Percentiles rank a stretch among this genome's conserved stretches.
phyloP scores from a whole-genome alignment of 768 basidiomycete species.

The Boletus insuetus region DNA sequence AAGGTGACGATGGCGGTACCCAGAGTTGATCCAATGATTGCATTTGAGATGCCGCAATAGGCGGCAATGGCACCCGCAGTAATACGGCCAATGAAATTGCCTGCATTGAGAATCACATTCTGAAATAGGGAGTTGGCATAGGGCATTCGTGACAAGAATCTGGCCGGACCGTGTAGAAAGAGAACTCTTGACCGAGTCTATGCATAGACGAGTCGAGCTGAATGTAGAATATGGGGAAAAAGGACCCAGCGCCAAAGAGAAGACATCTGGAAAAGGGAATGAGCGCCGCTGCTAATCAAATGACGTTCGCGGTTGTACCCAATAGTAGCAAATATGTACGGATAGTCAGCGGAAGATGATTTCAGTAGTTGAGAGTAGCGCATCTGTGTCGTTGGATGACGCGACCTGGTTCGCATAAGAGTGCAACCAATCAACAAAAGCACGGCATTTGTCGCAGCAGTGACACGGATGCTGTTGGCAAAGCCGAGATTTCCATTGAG shows the following conservation, averaged over 20 bases:
- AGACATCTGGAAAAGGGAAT: conserved; percentile 9
- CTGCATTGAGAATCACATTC: conserved; percentile 39
- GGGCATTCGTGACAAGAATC: not conserved
- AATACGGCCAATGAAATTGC: conserved; percentile 36
- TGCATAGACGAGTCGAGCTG: conserved; percentile 54
- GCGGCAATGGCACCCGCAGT: conserved; percentile 36
- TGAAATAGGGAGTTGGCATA: conserved; percentile 9
- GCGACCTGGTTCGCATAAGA: conserved; percentile 40
- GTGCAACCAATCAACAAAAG: conserved; percentile 34
- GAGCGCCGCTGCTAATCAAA: not conserved
- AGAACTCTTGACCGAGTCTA: conserved; percentile 41
- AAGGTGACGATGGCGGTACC: conserved; percentile 40
- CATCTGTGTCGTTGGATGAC: conserved; percentile 14
- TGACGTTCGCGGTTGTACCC: conserved; percentile 16
- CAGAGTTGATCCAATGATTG: conserved; percentile 37
- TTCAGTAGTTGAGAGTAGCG: conserved; percentile 19
- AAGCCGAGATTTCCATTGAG: conserved; percentile 31
- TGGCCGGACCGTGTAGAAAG: conserved; percentile 51
- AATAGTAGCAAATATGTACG: conserved; percentile 22
- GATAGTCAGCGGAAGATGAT: conserved; percentile 19
- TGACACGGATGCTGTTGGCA: conserved; percentile 42
- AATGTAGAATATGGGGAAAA: conserved; percentile 45
- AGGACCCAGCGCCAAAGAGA: conserved; percentile 22
- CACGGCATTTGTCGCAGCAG: conserved; percentile 40
- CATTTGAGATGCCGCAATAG: conserved; percentile 43